Percentiles rank a stretch among this genome's conserved stretches.
These are phyloP conservation scores for Pichia sp. DNA, from an alignment of 1,139 yeast species.

Conservation along the genomic window DNA sequence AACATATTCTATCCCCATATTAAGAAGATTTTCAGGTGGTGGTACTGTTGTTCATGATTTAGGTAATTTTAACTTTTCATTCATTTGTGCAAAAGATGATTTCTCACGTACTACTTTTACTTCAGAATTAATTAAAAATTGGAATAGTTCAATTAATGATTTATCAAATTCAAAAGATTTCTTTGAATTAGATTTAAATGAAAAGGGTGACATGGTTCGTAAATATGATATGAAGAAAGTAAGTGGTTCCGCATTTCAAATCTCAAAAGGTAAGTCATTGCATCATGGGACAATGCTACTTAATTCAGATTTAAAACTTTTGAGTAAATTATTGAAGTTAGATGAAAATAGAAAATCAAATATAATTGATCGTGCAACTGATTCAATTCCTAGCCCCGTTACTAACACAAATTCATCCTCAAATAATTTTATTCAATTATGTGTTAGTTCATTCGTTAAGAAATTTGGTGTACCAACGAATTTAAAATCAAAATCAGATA, in stretches of 20 bases:
- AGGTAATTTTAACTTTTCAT: slow-evolving; percentile 88
- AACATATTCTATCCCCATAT: slow-evolving; percentile 52
- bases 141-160: slow-evolving; percentile 35
- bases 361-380: slow-evolving; percentile 58
- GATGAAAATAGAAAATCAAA: slow-evolving; percentile 15
- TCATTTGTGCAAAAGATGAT: slow-evolving; percentile 54
- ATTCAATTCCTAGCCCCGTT: slow-evolving; percentile 75
- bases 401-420: slow-evolving; percentile 48
- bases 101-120: slow-evolving; percentile 67
- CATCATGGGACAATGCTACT: slow-evolving; percentile 97
- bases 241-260: slow-evolving; percentile 87
- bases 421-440: slow-evolving; percentile 44
- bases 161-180: slow-evolving; percentile 7
- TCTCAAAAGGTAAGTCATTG: slow-evolving; percentile 75
- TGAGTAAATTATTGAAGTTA: slow-evolving; percentile 49
- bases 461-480: slow-evolving; percentile 31
- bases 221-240: slow-evolving; percentile 47
- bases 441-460: slow-evolving; percentile 40
- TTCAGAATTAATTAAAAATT: slow-evolving; percentile 42
- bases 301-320: slow-evolving; percentile 50
- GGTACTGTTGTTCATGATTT: slow-evolving; percentile 95
- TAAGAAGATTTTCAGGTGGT: slow-evolving; percentile 87
- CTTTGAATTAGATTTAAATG: slow-evolving; percentile 44
- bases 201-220: slow-evolving; percentile 73
- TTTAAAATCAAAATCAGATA: slow-evolving; percentile 12